A percentile compares a stretch with the other conserved stretches of the same genome.
Evolutionary conservation across 805 yeast species (phyloP).

Genomic region (Soucietia sequanensis): DNA sequence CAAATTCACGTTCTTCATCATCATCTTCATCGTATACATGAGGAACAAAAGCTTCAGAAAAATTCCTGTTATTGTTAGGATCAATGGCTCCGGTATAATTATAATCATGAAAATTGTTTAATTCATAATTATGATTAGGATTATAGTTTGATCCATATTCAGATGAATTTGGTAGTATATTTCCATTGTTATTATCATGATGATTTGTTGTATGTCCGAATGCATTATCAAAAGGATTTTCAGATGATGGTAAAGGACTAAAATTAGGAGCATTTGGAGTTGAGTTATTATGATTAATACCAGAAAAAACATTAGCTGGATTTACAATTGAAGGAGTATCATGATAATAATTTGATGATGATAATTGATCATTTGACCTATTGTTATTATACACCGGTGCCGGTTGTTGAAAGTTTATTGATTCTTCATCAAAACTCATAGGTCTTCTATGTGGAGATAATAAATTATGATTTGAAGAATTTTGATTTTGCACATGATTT

Average conservation of each 20-base stretch:
- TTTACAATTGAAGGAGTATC: constrained; percentile 12
- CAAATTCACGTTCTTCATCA: constrained; percentile 38
- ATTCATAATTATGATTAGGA: constrained; percentile 13
- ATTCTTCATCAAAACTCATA: no score
- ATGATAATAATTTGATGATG: constrained; percentile 22
- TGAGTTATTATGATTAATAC: background rate
- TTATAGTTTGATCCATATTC: constrained; percentile 10
- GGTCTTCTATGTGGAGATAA: no score
- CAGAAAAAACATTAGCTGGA: constrained; percentile 1
- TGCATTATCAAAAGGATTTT: constrained; percentile 13
- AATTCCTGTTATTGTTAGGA: constrained; percentile 11
- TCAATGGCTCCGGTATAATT: constrained; percentile 11
- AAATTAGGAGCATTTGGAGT: constrained; percentile 13
- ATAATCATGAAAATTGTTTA: constrained; percentile 22
- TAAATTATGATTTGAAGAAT: no score
- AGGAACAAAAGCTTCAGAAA: constrained; percentile 43
- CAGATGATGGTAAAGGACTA: constrained; percentile 11
- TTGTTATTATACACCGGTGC: constrained; percentile 18
- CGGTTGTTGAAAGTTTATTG: constrained; percentile 30
- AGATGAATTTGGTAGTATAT: constrained; percentile 6
- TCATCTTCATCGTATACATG: constrained; percentile 42
- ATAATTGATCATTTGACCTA: constrained; percentile 18
- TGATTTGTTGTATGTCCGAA: constrained; percentile 11
- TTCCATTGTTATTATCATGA: constrained; percentile 8
- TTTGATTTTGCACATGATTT: no score